phyloP scores from a whole-genome alignment of 768 basidiomycete species.

The Rhizopogon rudus region DNA sequence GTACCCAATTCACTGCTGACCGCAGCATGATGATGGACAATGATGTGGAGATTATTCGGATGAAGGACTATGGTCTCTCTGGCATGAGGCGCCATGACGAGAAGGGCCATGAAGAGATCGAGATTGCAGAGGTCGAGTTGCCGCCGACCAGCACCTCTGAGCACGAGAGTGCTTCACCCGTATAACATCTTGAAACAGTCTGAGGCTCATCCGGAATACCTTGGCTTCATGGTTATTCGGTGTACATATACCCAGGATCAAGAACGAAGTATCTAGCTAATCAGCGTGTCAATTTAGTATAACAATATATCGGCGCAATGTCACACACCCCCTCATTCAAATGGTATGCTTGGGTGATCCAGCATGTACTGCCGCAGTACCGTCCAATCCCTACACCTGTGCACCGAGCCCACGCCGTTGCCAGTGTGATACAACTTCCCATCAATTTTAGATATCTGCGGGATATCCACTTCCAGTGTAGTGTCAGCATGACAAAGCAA shows the following conservation, averaged over 20 bases:
- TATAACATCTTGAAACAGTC: background rate
- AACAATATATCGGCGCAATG: background rate
- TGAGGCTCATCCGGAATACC: background rate
- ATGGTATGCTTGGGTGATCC: conserved; percentile 23
- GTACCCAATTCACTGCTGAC: conserved; percentile 12
- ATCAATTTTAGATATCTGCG: conserved; percentile 14
- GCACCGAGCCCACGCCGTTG: conserved; percentile 25
- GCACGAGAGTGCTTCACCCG: background rate
- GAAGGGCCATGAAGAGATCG: background rate
- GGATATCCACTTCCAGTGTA: conserved; percentile 31
- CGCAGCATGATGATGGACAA: conserved; percentile 10
- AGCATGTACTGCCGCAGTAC: conserved; percentile 22
- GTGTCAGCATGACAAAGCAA: conserved; percentile 34
- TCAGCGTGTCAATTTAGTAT: background rate
- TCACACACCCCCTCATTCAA: conserved; percentile 5
- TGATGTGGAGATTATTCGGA: conserved; percentile 14
- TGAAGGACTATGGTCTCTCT: background rate
- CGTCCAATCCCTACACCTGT: conserved; percentile 31
- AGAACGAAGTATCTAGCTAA: background rate
- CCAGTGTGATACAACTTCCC: conserved; percentile 22
- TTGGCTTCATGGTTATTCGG: background rate
- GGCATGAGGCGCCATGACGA: background rate
- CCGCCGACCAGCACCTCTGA: background rate
- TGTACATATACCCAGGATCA: background rate
- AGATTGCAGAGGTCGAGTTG: conserved; percentile 1